Base-by-base conservation (phyloP, 2,329 filamentous ascomycete species). In the Claviceps spartinae region DNA sequence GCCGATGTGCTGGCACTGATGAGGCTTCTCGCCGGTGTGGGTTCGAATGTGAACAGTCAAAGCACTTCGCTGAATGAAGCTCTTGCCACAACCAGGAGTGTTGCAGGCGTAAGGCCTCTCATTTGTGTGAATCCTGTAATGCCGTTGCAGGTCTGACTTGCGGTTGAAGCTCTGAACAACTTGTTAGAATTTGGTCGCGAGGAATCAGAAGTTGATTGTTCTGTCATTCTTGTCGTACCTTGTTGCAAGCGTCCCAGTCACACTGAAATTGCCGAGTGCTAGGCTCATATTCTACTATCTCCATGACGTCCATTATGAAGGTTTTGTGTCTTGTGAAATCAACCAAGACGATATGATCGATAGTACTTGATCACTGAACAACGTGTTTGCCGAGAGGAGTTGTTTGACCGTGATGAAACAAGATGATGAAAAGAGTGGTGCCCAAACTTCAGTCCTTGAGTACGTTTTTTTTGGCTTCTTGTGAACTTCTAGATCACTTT, bases 71-170 rank as follows among this genome's bases (percentile, higher is more conserved):
- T 86, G 82, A 57, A 85, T 85, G 64, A 86, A 86, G 65, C 79
- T 81, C 68, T 86, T 85, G 45, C 79, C 78, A 61, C 82, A 86
- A 5, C 75, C 78, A 8, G 72, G 72, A 8, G 72, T 76, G 52
- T 70, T 70, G 66, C 82, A 86, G 34, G 74, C 72, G 63, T 84
- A 85, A 9, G 82, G 82, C 20, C 82, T 72, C 65, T 85, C 82
- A 61, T 85, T 85, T 51, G 82, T 86, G 66, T 86, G 82, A 61
- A 85, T 86, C 56, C 82, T 76, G 61, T 83, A 83, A 61, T 86
- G 82, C 62, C 82, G 75, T 61, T 84, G 81, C 54, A 86, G 69
- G 60, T 85, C 82, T 18, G 82, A 85, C 65, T 85, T 85, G 60
- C 82, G 75, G 66, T 85, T 85, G 71, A 86, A 86, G 67, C 79